Evolutionary conservation across 257 asterid species (phyloP), one percentile per base, ranked within the genome.

Genomic region (Eustoma russellianum): DNA sequence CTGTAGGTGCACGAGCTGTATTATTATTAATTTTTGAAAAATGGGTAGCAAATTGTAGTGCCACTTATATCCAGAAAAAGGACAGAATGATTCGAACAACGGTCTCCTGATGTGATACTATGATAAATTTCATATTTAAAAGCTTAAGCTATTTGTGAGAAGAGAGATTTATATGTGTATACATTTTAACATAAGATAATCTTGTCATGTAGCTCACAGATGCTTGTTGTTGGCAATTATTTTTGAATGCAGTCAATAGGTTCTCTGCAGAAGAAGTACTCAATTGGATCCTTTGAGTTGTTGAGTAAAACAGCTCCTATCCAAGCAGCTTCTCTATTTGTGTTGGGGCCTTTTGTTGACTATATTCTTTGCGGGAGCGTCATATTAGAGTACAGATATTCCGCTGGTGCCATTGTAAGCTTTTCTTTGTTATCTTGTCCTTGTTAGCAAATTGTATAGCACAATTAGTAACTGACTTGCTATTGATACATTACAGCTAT

Each of bases 221-320:
- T 50, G 15, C 18, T 33, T 24, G 2, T 24, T 24, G 13, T 34
- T 33, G 44, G 63, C 45, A 16, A 13, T 63, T 46, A 17, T 60
- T 33, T 56, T 62, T 41, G 45, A 56, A 45, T 75, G 81, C 95
- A 91, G 98, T 91, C 98, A 17, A 91, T 91, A 70, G 98, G 98
- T 43, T 87, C 98, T 56, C 70, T 91, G 77, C 98, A 91, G 78
- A 91, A 87, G 76, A 91, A 91, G 77, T 91, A 91, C 78, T 77
- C 87, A 6, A 73, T 91, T 53, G 98, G 98, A 66, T 91, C 98
- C 13, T 91, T 91, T 49, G 98, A 91, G 60, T 64, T 91, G 61
- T 68, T 91, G 78, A 91, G 96, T 69, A 91, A 77, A 80, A 91
- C 98, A 48, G 94, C 98, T 33, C 98, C 98, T 5, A 91, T 91